Conservation (phyloP, 345 rosid genomes). For the Lenwebbia sp. region DNA sequence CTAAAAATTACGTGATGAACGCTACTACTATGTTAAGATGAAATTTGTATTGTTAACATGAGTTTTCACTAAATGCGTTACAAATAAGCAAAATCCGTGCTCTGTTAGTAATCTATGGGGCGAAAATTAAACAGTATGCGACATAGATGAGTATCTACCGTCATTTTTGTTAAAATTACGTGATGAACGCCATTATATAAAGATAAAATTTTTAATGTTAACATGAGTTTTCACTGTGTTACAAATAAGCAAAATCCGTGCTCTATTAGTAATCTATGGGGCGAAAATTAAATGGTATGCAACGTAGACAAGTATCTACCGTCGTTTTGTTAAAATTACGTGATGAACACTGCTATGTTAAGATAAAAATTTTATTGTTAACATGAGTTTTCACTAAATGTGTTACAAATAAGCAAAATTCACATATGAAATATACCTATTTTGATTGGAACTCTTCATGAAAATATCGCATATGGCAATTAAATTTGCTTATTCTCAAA, state of each 20-base stretch:
- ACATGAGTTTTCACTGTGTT: neutral
- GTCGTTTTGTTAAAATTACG: neutral
- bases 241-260: neutral
- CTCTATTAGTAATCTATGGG: neutral
- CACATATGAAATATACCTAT: neutral
- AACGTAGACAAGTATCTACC: neutral
- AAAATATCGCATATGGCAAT: neutral
- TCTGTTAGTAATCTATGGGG: neutral
- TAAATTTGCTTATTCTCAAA: neutral
- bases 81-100: neutral
- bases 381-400: neutral
- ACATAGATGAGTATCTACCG: neutral
- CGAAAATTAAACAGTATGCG: neutral
- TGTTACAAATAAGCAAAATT: neutral
- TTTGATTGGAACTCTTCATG: neutral
- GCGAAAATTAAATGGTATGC: neutral
- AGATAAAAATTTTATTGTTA: neutral
- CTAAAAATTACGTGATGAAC: neutral
- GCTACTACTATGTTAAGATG: neutral
- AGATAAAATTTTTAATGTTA: neutral
- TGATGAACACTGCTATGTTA: neutral
- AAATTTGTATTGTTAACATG: neutral
- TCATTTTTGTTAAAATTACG: neutral
- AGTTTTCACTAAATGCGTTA: neutral
- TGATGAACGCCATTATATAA: neutral